These are phyloP conservation scores for Colletotrichum kahawae DNA, from an alignment of 2,329 filamentous ascomycete species.

Conservation along the genomic window DNA sequence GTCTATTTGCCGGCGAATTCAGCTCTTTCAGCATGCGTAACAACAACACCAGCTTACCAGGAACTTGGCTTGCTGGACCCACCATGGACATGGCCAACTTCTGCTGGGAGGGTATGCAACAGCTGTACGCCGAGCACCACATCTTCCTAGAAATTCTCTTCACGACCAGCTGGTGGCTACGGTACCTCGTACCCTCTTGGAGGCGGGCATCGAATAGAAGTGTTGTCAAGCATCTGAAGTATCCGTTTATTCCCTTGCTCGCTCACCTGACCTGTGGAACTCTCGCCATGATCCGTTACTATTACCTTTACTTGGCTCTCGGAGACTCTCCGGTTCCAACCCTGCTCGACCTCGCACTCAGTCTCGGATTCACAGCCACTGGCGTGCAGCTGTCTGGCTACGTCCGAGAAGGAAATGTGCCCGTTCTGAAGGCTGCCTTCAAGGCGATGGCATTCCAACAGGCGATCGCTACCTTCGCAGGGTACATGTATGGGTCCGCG, in stretches of 20 bases:
- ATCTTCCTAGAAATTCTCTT: constrained; percentile 3
- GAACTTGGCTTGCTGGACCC: neutral
- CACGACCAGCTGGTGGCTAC: neutral
- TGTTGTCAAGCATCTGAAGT: neutral
- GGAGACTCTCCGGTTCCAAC: neutral
- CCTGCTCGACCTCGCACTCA: neutral
- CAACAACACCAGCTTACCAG: neutral
- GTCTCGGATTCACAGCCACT: neutral
- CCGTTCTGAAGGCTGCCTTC: neutral
- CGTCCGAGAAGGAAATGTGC: neutral
- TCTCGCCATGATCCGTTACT: neutral
- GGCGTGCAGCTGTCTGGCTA: neutral
- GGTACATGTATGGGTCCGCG: constrained; percentile 1
- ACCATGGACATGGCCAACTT: neutral
- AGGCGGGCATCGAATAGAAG: neutral
- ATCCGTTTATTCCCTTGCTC: neutral
- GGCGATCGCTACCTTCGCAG: neutral
- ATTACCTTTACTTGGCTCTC: neutral
- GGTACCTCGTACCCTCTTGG: neutral
- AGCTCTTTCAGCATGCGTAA: neutral
- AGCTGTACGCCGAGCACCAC: neutral
- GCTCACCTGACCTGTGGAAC: neutral
- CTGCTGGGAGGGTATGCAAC: neutral
- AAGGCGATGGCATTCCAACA: neutral
- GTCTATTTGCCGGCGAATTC: neutral